Evolutionary conservation across 345 rosid genomes (phyloP).

Genomic region (Linum usitatissimum): DNA sequence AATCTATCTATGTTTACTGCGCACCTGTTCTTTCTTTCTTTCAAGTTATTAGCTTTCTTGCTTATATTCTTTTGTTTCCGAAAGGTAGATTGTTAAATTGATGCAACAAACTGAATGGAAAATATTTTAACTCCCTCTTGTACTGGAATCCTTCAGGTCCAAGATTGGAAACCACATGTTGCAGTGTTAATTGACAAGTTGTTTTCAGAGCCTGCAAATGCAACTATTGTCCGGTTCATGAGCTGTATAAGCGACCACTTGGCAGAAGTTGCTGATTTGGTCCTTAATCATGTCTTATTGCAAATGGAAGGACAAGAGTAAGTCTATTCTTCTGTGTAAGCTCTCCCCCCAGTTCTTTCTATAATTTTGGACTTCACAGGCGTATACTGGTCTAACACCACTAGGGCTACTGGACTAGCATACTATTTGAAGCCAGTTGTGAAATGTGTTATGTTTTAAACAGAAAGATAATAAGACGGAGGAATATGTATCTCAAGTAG

Average conservation of each 20-base stretch:
- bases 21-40: neutral
- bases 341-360: neutral
- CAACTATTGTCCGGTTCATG: slow-evolving; percentile 62
- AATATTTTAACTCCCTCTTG: slow-evolving; percentile 7
- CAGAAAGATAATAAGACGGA: neutral
- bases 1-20: neutral
- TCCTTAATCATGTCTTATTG: slow-evolving; percentile 44
- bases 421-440: neutral
- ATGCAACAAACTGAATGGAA: neutral
- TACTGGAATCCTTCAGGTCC: slow-evolving; percentile 38
- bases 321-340: slow-evolving; percentile 9
- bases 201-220: slow-evolving; percentile 85
- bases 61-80: neutral
- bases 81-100: neutral
- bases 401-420: neutral
- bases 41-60: neutral
- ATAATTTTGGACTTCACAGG: neutral
- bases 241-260: slow-evolving; percentile 57
- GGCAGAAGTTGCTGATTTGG: slow-evolving; percentile 43
- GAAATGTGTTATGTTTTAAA: neutral
- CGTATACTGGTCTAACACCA: neutral
- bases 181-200: slow-evolving; percentile 68
- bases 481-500: neutral
- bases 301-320: slow-evolving; percentile 61
- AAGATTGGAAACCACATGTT: slow-evolving; percentile 55